Conservation (phyloP, 2,329 filamentous ascomycete species). For the Drechslerella stenobrocha region DNA sequence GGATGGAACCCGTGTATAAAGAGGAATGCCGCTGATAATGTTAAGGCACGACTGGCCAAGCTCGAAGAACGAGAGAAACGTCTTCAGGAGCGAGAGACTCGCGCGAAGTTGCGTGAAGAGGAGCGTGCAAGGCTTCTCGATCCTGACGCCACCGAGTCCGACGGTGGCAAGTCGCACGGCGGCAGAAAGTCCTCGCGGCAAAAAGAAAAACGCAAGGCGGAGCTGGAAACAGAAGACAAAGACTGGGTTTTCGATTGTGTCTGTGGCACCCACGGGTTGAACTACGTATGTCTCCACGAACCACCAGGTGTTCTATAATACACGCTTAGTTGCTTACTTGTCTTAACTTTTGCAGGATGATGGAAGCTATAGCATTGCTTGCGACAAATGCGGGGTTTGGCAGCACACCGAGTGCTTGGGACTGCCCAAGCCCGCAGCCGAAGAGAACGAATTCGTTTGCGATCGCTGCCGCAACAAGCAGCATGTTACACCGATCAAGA, state of each 20-base stretch:
- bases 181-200: slow-evolving; percentile 46
- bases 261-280: slow-evolving; percentile 85
- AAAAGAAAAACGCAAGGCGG: slow-evolving; percentile 46
- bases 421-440: slow-evolving; percentile 76
- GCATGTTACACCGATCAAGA: slow-evolving; percentile 55
- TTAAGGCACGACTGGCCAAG: slow-evolving; percentile 73
- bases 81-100: slow-evolving; percentile 66
- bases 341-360: slow-evolving; percentile 66
- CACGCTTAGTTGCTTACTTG: slow-evolving; percentile 2
- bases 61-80: slow-evolving; percentile 50
- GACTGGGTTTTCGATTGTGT: slow-evolving; percentile 95
- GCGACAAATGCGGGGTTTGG: slow-evolving; percentile 93
- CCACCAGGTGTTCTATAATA: neutral
- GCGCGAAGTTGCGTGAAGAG: slow-evolving; percentile 80
- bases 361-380: slow-evolving; percentile 88
- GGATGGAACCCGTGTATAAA: slow-evolving; percentile 56
- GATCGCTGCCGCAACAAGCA: slow-evolving; percentile 67
- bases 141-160: slow-evolving; percentile 40
- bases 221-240: slow-evolving; percentile 66
- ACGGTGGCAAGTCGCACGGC: slow-evolving; percentile 21
- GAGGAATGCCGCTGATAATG: neutral
- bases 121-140: slow-evolving; percentile 36
- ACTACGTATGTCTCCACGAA: slow-evolving; percentile 60
- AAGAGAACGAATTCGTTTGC: slow-evolving; percentile 83
- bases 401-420: slow-evolving; percentile 92